Percentiles rank a stretch among this genome's conserved stretches.
Evolutionary conservation across 176 grass and related monocot genomes (phyloP).

Genomic region (Rhipidocladum racemiflorum): DNA sequence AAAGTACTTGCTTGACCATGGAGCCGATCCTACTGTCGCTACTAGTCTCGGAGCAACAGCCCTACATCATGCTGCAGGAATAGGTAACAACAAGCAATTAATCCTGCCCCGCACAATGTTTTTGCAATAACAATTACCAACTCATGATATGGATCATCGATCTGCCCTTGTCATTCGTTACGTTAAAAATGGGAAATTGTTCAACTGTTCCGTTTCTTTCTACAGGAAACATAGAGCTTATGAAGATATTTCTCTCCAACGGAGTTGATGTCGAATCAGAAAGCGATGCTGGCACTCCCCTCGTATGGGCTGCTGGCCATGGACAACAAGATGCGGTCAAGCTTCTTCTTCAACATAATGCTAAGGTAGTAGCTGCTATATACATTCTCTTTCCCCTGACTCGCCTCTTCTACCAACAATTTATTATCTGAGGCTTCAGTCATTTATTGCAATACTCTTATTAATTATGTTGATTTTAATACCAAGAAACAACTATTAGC

Average conservation of each 20-base stretch:
- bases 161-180: neutral
- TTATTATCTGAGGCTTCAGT: neutral
- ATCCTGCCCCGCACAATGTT: neutral
- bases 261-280: slow-evolving; percentile 82
- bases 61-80: slow-evolving; percentile 87
- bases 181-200: neutral
- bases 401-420: neutral
- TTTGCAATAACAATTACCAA: neutral
- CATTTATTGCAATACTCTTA: neutral
- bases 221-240: slow-evolving; percentile 74
- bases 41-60: slow-evolving; percentile 70
- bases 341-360: slow-evolving; percentile 67
- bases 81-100: slow-evolving; percentile 37
- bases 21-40: slow-evolving; percentile 62
- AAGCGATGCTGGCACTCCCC: slow-evolving; percentile 77
- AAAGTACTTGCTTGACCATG: slow-evolving; percentile 71
- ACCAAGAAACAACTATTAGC: neutral
- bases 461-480: neutral
- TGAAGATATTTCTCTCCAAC: slow-evolving; percentile 69
- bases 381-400: neutral
- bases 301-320: slow-evolving; percentile 89
- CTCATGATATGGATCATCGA: neutral
- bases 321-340: slow-evolving; percentile 60
- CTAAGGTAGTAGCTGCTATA: slow-evolving; percentile 44
- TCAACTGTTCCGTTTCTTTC: neutral